phyloP scores from a whole-genome alignment of 495 filamentous ascomycete species.

The Mycothermus thermophilus region DNA sequence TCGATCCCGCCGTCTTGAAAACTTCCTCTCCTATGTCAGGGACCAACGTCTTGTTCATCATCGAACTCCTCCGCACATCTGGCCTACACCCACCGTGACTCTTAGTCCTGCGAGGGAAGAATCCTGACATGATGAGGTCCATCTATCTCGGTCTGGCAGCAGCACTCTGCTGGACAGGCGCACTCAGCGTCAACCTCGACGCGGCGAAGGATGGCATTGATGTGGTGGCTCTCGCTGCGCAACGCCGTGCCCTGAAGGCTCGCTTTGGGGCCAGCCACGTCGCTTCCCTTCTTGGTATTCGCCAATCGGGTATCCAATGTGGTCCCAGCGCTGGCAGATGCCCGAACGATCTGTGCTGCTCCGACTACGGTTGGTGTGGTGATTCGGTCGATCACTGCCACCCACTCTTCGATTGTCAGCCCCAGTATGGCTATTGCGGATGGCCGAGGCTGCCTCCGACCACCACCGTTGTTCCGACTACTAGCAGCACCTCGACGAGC shows the following conservation, averaged over 20 bases:
- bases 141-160: constrained; percentile 12
- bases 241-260: no score
- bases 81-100: no score
- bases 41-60: constrained; percentile 3
- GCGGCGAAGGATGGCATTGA: neutral
- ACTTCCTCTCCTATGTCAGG: neutral
- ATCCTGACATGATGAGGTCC: constrained; percentile 13
- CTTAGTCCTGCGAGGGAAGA: no score
- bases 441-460: constrained; percentile 14
- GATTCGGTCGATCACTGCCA: constrained; percentile 34
- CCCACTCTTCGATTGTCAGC: constrained; percentile 34
- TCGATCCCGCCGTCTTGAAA: no score
- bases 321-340: constrained; percentile 13
- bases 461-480: constrained; percentile 2
- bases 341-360: constrained; percentile 23
- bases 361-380: constrained; percentile 38
- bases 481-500: neutral
- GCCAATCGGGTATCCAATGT: constrained; percentile 12
- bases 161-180: constrained; percentile 11
- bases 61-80: neutral
- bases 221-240: no score
- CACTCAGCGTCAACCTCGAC: constrained; percentile 1
- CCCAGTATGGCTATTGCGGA: constrained; percentile 26
- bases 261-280: no score
- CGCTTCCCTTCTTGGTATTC: constrained; percentile 13